These are phyloP conservation scores for Bullera alba DNA, from an alignment of 768 basidiomycete species.

Conservation along the genomic window DNA sequence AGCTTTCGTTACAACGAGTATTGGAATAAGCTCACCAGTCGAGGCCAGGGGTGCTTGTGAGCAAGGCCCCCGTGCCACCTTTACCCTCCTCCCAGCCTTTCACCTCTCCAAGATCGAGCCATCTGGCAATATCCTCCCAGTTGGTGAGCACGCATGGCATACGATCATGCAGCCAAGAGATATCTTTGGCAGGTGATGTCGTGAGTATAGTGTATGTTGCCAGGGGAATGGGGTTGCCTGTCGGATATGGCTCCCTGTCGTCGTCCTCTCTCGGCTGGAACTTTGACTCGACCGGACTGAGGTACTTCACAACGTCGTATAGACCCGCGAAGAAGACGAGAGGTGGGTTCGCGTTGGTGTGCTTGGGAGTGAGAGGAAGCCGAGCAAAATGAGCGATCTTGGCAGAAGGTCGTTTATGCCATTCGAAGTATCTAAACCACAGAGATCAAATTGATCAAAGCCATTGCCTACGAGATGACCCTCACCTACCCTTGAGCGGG, in stretches of 20 bases:
- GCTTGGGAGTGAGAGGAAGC: constrained; percentile 49
- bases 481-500: constrained; percentile 62
- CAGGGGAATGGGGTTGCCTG: constrained; percentile 50
- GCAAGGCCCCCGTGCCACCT: constrained; percentile 58
- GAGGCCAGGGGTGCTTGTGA: constrained; percentile 52
- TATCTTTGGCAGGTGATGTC: constrained; percentile 61
- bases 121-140: constrained; percentile 56
- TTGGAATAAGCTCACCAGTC: constrained; percentile 57
- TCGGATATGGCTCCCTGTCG: constrained; percentile 35
- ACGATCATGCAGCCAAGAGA: constrained; percentile 85
- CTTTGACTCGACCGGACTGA: constrained; percentile 28
- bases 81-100: constrained; percentile 60
- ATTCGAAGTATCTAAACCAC: constrained; percentile 75
- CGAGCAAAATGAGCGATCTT: constrained; percentile 77
- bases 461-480: not conserved
- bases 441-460: not conserved
- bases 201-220: constrained; percentile 90
- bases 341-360: constrained; percentile 43
- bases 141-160: constrained; percentile 66
- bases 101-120: constrained; percentile 72
- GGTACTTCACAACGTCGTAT: constrained; percentile 61
- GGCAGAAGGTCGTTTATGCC: constrained; percentile 68
- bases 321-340: constrained; percentile 83
- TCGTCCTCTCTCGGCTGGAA: constrained; percentile 26
- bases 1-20: not conserved